Evolutionary conservation across 2,329 filamentous ascomycete genomes (phyloP), one percentile per base, ranked within the genome.

Genomic region (Neurospora sp.): DNA sequence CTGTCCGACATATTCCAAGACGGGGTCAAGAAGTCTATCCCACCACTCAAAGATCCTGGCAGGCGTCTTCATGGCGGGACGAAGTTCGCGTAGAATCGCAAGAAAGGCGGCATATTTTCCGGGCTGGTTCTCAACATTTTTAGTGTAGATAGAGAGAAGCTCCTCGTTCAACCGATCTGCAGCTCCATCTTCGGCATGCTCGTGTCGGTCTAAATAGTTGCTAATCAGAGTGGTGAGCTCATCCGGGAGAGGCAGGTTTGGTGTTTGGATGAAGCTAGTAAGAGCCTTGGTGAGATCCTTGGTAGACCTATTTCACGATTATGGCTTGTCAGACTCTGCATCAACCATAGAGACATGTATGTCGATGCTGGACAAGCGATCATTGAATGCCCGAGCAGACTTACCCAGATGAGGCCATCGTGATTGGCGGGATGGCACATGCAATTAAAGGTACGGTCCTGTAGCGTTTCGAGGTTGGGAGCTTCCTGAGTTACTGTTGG

Each of bases 111-210:
- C 87, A 77, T 87, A 86, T 74, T 87, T 86, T 67, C 84, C 78
- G 2, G 86, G 81, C 33, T 83, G 82, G 40, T 85, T 84, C 33
- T 83, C 83, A 71, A 94, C 86, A 73, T 87, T 83, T 75, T 86
- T 88, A 70, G 89, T 84, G 80, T 90, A 93, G 69, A 92, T 84
- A 33, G 83, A 80, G 52, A 90, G 81, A 8, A 96, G 84, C 74
- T 93, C 91, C 52, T 93, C 91, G 72, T 93, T 88, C 67, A 93
- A 83, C 70, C 89, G 88, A 73, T 92, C 90, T n/a, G 88, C 85
- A 52, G 88, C 84, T 69, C 84, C 81, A 68, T 92, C 90, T 75
- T 94, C 91, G 73, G 87, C 85, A 74, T 86, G 86, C 69, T 86
- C 82, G 77, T 92, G 88, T 75, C 88, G 89, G 66, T 89, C 86